These are phyloP conservation scores for Chloromonas sp. DNA, from an alignment of 163 green algal genomes.

Conservation along the genomic window DNA sequence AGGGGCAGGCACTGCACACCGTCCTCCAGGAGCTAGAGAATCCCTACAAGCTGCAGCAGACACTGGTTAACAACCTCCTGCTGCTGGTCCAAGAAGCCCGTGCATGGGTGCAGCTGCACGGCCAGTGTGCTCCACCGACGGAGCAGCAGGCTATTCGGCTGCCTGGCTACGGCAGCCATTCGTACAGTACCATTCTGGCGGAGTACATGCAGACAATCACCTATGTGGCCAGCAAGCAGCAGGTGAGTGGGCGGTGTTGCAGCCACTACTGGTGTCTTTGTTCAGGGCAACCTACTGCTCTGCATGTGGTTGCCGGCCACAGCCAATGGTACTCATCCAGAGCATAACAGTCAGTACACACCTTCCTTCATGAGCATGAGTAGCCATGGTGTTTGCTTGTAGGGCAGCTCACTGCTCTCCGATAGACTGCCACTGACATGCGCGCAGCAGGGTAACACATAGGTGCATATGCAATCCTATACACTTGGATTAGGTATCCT, in stretches of 20 bases:
- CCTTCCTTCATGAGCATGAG: too few species aligned
- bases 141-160: background rate
- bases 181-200: slow-evolving; percentile 27
- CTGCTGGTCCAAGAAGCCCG: background rate
- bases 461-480: too few species aligned
- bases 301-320: too few species aligned
- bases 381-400: too few species aligned
- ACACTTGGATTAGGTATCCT: too few species aligned
- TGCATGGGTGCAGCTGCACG: background rate
- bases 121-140: background rate
- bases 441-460: too few species aligned
- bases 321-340: too few species aligned
- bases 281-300: too few species aligned
- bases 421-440: too few species aligned
- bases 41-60: slow-evolving; percentile 5
- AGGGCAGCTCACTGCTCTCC: too few species aligned
- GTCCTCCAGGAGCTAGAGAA: slow-evolving; percentile 1
- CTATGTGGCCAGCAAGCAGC: background rate
- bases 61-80: slow-evolving; percentile 28
- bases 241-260: slow-evolving; percentile 1
- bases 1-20: background rate
- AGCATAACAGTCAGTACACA: too few species aligned
- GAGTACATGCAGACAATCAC: slow-evolving; percentile 21
- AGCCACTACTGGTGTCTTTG: too few species aligned
- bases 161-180: slow-evolving; percentile 29